These are phyloP conservation scores for Boletus sensibilis DNA, from an alignment of 768 basidiomycete species.

Conservation along the genomic window DNA sequence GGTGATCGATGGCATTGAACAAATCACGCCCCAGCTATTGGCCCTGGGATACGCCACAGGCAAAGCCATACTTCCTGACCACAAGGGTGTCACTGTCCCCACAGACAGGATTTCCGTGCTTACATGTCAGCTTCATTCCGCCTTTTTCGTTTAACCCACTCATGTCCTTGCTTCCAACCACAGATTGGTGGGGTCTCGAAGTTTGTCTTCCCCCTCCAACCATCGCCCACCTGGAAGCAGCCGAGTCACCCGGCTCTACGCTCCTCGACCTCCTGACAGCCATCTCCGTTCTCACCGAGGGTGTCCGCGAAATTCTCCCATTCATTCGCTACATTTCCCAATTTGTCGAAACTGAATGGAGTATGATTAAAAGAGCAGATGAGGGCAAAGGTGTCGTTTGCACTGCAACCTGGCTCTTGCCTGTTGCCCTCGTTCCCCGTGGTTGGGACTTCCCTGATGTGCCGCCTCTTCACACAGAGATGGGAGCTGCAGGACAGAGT, in stretches of 20 bases:
- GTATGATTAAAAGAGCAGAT: slow-evolving; percentile 59
- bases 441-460: slow-evolving; percentile 73
- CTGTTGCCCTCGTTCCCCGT: slow-evolving; percentile 73
- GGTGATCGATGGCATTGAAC: slow-evolving; percentile 62
- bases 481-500: slow-evolving; percentile 10
- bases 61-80: slow-evolving; percentile 60
- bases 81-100: slow-evolving; percentile 69
- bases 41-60: slow-evolving; percentile 77
- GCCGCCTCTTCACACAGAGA: slow-evolving; percentile 31
- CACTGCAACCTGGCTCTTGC: slow-evolving; percentile 89
- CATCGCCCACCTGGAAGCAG: slow-evolving; percentile 59
- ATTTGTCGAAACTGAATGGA: slow-evolving; percentile 76
- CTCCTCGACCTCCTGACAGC: slow-evolving; percentile 77
- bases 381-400: slow-evolving; percentile 79
- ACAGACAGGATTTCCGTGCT: slow-evolving; percentile 74
- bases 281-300: slow-evolving; percentile 64
- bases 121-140: slow-evolving; percentile 57
- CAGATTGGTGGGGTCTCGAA: slow-evolving; percentile 93
- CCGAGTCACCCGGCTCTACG: slow-evolving; percentile 52
- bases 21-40: slow-evolving; percentile 77
- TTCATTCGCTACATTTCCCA: slow-evolving; percentile 82
- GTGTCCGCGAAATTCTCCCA: slow-evolving; percentile 79
- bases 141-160: background rate
- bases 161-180: slow-evolving; percentile 1
- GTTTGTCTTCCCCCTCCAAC: slow-evolving; percentile 72